Percentiles rank a stretch among this genome's conserved stretches.
Evolutionary conservation across 2,329 filamentous ascomycete genomes (phyloP).

Genomic region (Neofusicoccum sp.): DNA sequence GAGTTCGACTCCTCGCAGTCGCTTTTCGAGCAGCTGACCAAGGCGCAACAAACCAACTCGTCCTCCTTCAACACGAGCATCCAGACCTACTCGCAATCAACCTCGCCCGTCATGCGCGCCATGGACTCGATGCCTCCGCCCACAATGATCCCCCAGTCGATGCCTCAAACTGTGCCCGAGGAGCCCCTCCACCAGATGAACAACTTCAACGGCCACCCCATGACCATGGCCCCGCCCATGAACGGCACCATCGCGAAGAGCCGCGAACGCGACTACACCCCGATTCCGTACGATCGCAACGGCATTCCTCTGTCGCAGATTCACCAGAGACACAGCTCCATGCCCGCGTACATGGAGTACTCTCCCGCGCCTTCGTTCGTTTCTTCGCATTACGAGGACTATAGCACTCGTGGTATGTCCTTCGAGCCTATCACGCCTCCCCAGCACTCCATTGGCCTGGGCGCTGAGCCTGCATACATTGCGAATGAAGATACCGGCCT

Average conservation of each 20-base stretch:
- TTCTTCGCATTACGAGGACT: slow-evolving; percentile 98
- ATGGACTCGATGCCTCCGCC: slow-evolving; percentile 94
- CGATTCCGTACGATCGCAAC: slow-evolving; percentile 85
- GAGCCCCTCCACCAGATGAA: slow-evolving; percentile 61
- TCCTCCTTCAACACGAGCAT: slow-evolving; percentile 87
- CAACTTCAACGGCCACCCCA: slow-evolving; percentile 66
- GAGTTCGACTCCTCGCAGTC: slow-evolving; percentile 99
- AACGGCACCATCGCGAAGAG: slow-evolving; percentile 74
- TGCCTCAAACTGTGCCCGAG: slow-evolving; percentile 55
- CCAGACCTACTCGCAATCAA: slow-evolving; percentile 70
- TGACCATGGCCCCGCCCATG: slow-evolving; percentile 69
- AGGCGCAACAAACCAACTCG: slow-evolving; percentile 97
- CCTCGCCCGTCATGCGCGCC: slow-evolving; percentile 83
- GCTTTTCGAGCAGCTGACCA: slow-evolving; percentile 98
- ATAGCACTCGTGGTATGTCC: slow-evolving; percentile 91
- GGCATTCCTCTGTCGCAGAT: slow-evolving; percentile 78
- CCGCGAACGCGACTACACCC: slow-evolving; percentile 76
- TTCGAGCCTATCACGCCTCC: slow-evolving; percentile 97
- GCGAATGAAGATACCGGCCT: slow-evolving; percentile 96
- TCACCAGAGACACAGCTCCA: slow-evolving; percentile 94
- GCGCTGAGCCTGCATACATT: slow-evolving; percentile 91
- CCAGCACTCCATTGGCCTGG: slow-evolving; percentile 78
- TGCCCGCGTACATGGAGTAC: slow-evolving; percentile 98
- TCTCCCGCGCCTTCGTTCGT: slow-evolving; percentile 97
- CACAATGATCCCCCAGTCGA: slow-evolving; percentile 68